Evolutionary conservation across 2,329 filamentous ascomycete species (phyloP).

Genomic region (Boeremia exigua): DNA sequence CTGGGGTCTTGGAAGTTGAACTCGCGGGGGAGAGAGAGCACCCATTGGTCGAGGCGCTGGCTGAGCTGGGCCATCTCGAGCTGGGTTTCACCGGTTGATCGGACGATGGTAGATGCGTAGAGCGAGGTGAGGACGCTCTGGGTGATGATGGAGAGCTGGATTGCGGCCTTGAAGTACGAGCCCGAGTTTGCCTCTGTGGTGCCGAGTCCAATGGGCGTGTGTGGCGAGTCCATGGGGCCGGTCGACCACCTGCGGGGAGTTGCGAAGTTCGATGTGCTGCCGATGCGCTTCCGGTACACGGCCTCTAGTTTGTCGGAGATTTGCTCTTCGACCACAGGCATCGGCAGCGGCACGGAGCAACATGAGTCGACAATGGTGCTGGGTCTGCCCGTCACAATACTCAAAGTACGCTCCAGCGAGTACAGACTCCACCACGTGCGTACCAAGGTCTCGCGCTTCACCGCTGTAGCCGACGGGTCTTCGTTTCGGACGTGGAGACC

Average conservation of each 20-base stretch:
- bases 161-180: conserved; percentile 33
- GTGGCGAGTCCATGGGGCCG: too few relatives aligned
- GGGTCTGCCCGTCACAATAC: conserved; percentile 51
- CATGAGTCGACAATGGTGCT: conserved; percentile 43
- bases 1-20: conserved; percentile 35
- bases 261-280: too few relatives aligned
- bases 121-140: conserved; percentile 47
- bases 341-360: conserved; percentile 45
- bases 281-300: conserved; percentile 6
- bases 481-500: conserved; percentile 50
- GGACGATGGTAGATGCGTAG: conserved; percentile 39
- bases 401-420: conserved; percentile 47
- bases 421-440: conserved; percentile 52
- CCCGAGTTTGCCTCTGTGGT: conserved; percentile 5
- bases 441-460: conserved; percentile 44
- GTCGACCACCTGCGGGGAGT: too few relatives aligned
- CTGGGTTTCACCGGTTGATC: conserved; percentile 43
- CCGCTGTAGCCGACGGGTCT: conserved; percentile 33
- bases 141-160: conserved; percentile 31
- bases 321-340: conserved; percentile 27
- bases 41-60: conserved; percentile 45
- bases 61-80: conserved; percentile 36
- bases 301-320: conserved; percentile 15
- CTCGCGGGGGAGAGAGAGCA: conserved; percentile 31
- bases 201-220: background rate